Conservation (phyloP, 2,329 filamentous ascomycete genomes). For the Neocatenulostroma microsporum region DNA sequence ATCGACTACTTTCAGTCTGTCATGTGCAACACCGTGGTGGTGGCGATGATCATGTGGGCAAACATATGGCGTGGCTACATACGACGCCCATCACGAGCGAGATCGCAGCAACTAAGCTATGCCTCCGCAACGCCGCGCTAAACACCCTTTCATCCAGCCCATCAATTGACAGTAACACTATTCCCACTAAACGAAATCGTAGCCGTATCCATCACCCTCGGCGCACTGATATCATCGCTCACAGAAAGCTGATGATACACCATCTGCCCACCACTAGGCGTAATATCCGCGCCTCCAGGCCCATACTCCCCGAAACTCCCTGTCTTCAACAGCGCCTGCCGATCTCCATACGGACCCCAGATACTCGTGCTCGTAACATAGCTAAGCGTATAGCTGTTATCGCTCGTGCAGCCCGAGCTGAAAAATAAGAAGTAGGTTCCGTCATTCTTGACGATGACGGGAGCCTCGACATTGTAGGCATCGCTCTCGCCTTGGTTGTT, state of each 20-base stretch:
- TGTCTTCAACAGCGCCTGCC: slow-evolving; percentile 17
- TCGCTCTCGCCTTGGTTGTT: slow-evolving; percentile 20
- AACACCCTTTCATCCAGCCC: too few species aligned
- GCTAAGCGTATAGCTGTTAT: slow-evolving; percentile 16
- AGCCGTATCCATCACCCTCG: slow-evolving; percentile 4
- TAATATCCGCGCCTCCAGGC: slow-evolving; percentile 18
- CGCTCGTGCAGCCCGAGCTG: slow-evolving; percentile 17
- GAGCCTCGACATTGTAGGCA: slow-evolving; percentile 18
- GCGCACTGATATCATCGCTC: slow-evolving; percentile 5
- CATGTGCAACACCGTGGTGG: too few species aligned
- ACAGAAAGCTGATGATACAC: slow-evolving; percentile 13
- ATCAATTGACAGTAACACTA: too few species aligned
- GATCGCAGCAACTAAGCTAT: too few species aligned
- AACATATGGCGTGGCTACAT: too few species aligned
- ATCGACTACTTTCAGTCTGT: too few species aligned
- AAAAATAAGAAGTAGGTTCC: slow-evolving; percentile 20
- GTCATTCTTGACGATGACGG: slow-evolving; percentile 13
- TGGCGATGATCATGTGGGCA: too few species aligned
- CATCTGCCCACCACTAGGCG: slow-evolving; percentile 9
- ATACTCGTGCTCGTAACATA: slow-evolving; percentile 16
- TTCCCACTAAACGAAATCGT: neutral
- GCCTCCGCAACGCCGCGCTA: too few species aligned
- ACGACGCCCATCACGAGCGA: too few species aligned
- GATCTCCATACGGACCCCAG: slow-evolving; percentile 16
- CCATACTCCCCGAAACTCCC: slow-evolving; percentile 14